Conservation (phyloP, 352 stramenopile species). For the Globisporangium megalacanthum region DNA sequence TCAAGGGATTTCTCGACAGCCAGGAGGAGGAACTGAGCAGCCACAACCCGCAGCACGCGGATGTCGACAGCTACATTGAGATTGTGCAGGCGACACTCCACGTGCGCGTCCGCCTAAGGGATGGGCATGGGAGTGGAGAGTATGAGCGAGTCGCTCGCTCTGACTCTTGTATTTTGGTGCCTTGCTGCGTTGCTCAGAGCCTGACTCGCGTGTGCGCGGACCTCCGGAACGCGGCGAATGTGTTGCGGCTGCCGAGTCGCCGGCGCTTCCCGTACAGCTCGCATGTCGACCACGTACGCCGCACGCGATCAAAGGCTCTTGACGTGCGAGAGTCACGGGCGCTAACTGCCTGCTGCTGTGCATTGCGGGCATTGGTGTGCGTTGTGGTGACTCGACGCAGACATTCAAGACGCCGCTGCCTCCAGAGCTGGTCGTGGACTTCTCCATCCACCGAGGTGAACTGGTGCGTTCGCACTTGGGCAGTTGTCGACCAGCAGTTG, state of each 20-base stretch:
- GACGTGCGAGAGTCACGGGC: background rate
- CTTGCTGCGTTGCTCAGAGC: slow-evolving; percentile 11
- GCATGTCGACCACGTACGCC: slow-evolving; percentile 67
- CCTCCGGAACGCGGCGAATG: slow-evolving; percentile 62
- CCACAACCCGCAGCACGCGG: slow-evolving; percentile 31
- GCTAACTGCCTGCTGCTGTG: background rate
- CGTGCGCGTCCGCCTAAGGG: background rate
- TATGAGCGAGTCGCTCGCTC: background rate
- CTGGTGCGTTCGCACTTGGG: slow-evolving; percentile 28
- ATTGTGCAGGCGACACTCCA: slow-evolving; percentile 46
- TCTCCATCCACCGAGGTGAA: slow-evolving; percentile 77
- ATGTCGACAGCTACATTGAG: slow-evolving; percentile 54
- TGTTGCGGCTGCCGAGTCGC: slow-evolving; percentile 64
- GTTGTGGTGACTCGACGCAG: slow-evolving; percentile 12
- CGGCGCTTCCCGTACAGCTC: slow-evolving; percentile 78
- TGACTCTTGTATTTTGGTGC: background rate
- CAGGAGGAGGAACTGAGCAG: slow-evolving; percentile 34
- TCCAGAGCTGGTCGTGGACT: slow-evolving; percentile 73
- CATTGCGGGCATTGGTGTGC: background rate
- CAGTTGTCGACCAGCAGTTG: too few relatives aligned
- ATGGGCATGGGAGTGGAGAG: background rate
- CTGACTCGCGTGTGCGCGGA: slow-evolving; percentile 52
- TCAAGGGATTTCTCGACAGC: slow-evolving; percentile 45
- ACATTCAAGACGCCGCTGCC: slow-evolving; percentile 69
- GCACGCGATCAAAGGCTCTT: background rate